Evolutionary conservation across 2,329 filamentous ascomycete species (phyloP).

Genomic region (Lecanicillium sp.): DNA sequence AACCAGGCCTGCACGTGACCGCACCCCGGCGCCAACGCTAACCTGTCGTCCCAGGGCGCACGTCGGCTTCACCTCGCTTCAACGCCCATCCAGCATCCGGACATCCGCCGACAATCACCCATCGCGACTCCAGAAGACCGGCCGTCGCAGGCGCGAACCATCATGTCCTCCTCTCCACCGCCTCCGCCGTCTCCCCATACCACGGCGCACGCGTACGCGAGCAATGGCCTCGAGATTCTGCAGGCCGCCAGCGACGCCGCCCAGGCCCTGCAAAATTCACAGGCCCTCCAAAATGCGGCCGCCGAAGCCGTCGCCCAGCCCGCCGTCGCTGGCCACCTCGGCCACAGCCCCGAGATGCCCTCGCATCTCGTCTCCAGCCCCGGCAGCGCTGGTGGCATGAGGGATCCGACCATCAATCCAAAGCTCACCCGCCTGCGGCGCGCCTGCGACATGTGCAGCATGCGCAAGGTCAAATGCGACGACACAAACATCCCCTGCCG

Average conservation of each 20-base stretch:
- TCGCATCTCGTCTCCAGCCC: constrained; percentile 16
- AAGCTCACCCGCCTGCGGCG: constrained; percentile 50
- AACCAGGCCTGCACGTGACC: constrained; percentile 10
- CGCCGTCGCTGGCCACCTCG: constrained; percentile 11
- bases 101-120: constrained; percentile 37
- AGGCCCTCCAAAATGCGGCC: constrained; percentile 31
- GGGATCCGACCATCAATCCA: constrained; percentile 35
- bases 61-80: constrained; percentile 32
- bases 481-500: constrained; percentile 48
- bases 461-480: constrained; percentile 56
- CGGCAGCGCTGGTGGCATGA: constrained; percentile 13
- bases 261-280: constrained; percentile 29
- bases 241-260: constrained; percentile 38
- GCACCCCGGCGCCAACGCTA: too few relatives aligned
- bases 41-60: constrained; percentile 11
- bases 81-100: constrained; percentile 27
- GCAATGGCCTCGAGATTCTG: constrained; percentile 37
- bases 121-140: constrained; percentile 18
- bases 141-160: neutral
- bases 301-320: constrained; percentile 27
- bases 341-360: constrained; percentile 11
- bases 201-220: constrained; percentile 34
- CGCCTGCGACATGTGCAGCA: constrained; percentile 55
- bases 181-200: constrained; percentile 17
- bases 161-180: constrained; percentile 19